Base-by-base conservation (phyloP, 306 rosid genomes). In the Inga laurina region DNA sequence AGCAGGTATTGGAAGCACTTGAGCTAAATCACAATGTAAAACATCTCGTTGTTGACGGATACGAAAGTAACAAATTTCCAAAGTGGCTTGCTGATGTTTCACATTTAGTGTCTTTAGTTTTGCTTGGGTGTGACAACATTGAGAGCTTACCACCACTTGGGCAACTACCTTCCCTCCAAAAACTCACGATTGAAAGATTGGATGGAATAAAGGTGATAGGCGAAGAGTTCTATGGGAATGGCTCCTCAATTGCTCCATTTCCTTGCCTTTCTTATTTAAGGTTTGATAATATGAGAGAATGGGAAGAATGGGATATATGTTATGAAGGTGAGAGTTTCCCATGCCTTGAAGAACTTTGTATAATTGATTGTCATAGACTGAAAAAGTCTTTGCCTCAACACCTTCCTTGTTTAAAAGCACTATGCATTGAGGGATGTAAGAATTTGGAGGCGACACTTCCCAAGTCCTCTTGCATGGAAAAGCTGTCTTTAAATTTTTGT, bases 271-370 rank as follows among this genome's bases (percentile, higher is more conserved):
- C 30, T 5, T 8, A 0, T 35, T 34, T 75, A 35, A 0, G 8
- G 10, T 52, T 39, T 69, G 3, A 0, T 0, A 11, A 8, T 0
- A 78, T 83, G 86, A 0, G 1, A 0, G 61, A 21, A 54, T 54
- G 62, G 62, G 62, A 54, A 54, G 62, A 54, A 57, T 57, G 64
- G 64, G n/a, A 57, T 67, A 18, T 67, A 2, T 34, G 45, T 7
- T 15, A 34, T 16, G 76, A 45, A 72, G 49, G 39, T n/a, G 56
- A 35, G 2, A 37, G 71, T 79, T 84, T 79, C 62, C 76, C 79
- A 1, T 13, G 12, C 30, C 46, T 35, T 67, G 10, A 16, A 67
- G 4, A 15, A 2, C 46, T 67, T 35, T 3, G 0, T 6, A 14
- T 67, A 67, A 0, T 1, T 0, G 0, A 0, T 16, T 67, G 45